Conservation (phyloP, 768 basidiomycete genomes). For the Clavulina sp. region DNA sequence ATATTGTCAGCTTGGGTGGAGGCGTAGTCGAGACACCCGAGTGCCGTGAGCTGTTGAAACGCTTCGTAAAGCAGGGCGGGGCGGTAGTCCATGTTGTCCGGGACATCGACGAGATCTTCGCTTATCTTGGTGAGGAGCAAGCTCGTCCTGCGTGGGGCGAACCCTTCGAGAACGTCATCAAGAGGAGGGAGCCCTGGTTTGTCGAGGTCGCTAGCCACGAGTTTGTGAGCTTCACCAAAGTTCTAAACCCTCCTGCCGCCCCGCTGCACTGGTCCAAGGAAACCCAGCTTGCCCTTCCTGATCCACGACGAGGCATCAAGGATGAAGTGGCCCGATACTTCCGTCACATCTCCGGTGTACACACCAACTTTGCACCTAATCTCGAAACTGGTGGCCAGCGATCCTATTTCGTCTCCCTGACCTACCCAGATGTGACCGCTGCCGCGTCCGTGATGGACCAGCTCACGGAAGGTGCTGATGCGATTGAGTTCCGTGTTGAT, state of each 20-base stretch:
- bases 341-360: conserved; percentile 59
- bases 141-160: conserved; percentile 81
- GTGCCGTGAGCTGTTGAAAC: conserved; percentile 53
- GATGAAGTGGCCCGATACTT: conserved; percentile 71
- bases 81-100: conserved; percentile 76
- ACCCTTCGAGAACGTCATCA: conserved; percentile 64
- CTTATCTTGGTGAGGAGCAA: conserved; percentile 59
- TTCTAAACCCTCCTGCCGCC: not conserved
- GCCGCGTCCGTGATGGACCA: conserved; percentile 53
- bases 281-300: not conserved
- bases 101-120: conserved; percentile 61
- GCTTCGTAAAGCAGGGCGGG: conserved; percentile 40
- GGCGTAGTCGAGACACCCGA: conserved; percentile 79
- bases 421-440: conserved; percentile 70
- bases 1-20: conserved; percentile 83
- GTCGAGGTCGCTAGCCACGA: conserved; percentile 63
- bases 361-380: conserved; percentile 45
- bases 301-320: not conserved
- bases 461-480: conserved; percentile 70
- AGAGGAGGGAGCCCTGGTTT: conserved; percentile 75
- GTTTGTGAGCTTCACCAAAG: conserved; percentile 54
- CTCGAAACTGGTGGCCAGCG: conserved; percentile 30
- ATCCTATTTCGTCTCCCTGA: conserved; percentile 87
- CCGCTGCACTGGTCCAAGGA: conserved; percentile 2
- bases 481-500: conserved; percentile 87